Conservation (phyloP, 164 flowering plant species). For the Sextonia rubra region DNA sequence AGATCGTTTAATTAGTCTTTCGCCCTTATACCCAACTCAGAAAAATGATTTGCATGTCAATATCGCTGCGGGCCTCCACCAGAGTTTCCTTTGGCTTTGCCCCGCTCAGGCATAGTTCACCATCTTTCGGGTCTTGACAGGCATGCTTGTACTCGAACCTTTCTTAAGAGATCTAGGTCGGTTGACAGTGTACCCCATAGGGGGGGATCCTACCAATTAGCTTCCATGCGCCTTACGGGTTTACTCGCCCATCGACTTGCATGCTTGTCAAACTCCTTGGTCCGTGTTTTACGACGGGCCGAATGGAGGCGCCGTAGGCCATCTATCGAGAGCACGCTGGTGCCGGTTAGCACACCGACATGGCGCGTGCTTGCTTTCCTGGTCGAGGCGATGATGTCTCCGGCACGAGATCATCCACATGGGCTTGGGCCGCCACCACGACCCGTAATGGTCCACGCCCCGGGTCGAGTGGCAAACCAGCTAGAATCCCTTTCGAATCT, state of each 20-base stretch:
- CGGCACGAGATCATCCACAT: not conserved
- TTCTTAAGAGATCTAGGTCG: no score
- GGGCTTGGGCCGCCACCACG: not conserved
- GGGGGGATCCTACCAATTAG: no score
- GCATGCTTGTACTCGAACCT: no score
- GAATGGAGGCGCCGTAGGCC: not conserved
- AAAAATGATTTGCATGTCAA: no score
- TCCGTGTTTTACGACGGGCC: conserved; percentile 6
- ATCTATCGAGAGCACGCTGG: not conserved
- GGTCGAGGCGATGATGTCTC: not conserved
- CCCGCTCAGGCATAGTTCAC: no score
- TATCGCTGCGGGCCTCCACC: no score
- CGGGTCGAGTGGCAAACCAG: not conserved
- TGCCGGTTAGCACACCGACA: not conserved
- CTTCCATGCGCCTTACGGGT: not conserved
- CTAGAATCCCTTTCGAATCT: not conserved
- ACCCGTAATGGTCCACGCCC: not conserved
- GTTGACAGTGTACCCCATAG: no score
- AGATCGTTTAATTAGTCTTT: no score
- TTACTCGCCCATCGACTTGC: not conserved
- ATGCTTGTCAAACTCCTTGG: conserved; percentile 11
- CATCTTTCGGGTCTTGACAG: no score
- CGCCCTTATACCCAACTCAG: no score
- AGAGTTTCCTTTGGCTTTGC: no score
- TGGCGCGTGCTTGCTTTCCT: not conserved